Base-by-base conservation (phyloP, 805 yeast genomes). In the Brettanomyces sp. region DNA sequence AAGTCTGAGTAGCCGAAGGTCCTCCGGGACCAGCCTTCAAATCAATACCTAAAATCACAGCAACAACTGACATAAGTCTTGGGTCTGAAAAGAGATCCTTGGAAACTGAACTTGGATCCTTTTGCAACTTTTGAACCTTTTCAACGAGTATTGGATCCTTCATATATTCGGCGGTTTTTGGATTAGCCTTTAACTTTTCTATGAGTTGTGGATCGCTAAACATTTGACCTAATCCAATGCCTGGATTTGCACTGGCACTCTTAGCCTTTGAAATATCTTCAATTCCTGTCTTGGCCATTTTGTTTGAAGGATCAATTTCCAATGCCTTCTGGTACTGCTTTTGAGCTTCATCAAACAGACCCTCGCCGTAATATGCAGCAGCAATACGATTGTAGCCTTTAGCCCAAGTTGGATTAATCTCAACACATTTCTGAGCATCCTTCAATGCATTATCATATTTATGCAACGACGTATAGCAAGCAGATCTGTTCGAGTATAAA, bases 311-410 rank as follows among this genome's bases (percentile, higher is more conserved):
- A 56, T 91, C 98, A 48, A 89, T 64, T 58, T 83, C 85, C 53
- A 91, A 68, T 6, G 96, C 95, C 63, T 83, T 82, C 52, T 79
- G 70, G 66, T 88, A 91, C 24, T 84, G 72, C 25, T 65, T 64
- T 54, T 76, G 77, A 41, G 98, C 93, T 22, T 77, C 85, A 30
- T 85, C 89, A 43, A 82, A 74, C 49, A 85, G 76, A 14, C 88
- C 88, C 49, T 85, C 69, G n/a, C 99, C 99, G 57, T 73, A 82
- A 43, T 82, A 79, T 32, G 99, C 99, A 52, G 97, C 90, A 49
- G 87, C 99, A 35, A 85, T 84, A 66, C 99, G 82, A 59, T 81
- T 85, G 72, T 85, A 86, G 42, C 98, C 99, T 67, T 93, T 93
- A 22, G 96, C 89, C 98, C 98, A 93, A 2, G 82, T 53, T 13